Evolutionary conservation across 1,284 basidiomycete species (phyloP).

Genomic region (Grifola frondosa): DNA sequence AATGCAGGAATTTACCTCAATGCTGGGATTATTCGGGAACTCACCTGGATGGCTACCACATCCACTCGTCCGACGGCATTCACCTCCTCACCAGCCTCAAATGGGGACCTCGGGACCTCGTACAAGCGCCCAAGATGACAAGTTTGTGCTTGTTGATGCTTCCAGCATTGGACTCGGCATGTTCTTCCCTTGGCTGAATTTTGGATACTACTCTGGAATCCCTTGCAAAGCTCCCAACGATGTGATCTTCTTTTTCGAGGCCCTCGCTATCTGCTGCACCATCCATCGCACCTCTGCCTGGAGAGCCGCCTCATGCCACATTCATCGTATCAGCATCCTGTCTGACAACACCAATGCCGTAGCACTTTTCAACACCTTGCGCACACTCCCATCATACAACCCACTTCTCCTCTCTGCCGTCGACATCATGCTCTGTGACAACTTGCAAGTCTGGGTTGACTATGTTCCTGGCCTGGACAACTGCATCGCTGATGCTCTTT

Average conservation of each 20-base stretch:
- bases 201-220: neutral
- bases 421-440: slow-evolving; percentile 11
- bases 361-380: slow-evolving; percentile 23
- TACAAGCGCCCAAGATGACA: neutral
- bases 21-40: slow-evolving; percentile 19
- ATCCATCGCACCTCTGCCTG: neutral
- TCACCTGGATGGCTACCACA: slow-evolving; percentile 30
- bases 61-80: neutral
- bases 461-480: slow-evolving; percentile 27
- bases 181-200: slow-evolving; percentile 8
- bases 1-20: slow-evolving; percentile 31
- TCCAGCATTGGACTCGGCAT: slow-evolving; percentile 1
- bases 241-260: slow-evolving; percentile 10
- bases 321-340: slow-evolving; percentile 16
- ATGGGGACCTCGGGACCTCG: too few relatives aligned
- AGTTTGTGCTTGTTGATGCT: neutral
- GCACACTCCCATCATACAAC: slow-evolving; percentile 18
- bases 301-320: neutral
- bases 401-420: slow-evolving; percentile 16
- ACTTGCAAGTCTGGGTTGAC: slow-evolving; percentile 22
- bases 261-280: slow-evolving; percentile 4
- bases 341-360: slow-evolving; percentile 29
- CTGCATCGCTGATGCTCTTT: slow-evolving; percentile 27
- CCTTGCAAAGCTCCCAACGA: neutral
- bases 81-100: neutral